These are phyloP conservation scores for Erodium maritimum DNA, from an alignment of 345 rosid species.

Conservation along the genomic window DNA sequence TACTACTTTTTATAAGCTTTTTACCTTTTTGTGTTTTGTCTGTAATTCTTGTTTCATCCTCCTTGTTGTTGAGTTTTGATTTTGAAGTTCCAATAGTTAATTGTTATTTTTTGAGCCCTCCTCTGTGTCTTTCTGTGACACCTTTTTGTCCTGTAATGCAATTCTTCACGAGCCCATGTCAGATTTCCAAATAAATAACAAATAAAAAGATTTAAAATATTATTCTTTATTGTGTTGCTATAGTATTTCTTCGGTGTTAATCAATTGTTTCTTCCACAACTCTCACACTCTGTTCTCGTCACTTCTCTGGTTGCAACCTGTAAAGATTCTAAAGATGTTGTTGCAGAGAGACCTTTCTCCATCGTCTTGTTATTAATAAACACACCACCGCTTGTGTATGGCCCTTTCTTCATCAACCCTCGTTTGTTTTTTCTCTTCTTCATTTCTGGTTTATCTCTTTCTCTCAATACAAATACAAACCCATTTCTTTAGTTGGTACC, in stretches of 20 bases:
- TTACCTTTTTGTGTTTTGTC: no score
- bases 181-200: slow-evolving; percentile 25
- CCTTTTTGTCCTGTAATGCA: slow-evolving; percentile 68
- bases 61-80: no score
- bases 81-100: no score
- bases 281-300: slow-evolving; percentile 12
- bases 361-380: not conserved
- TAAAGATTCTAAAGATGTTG: slow-evolving; percentile 30
- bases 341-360: slow-evolving; percentile 6
- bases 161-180: slow-evolving; percentile 87
- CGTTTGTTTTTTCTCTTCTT: no score
- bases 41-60: no score
- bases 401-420: no score
- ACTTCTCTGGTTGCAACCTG: slow-evolving; percentile 53
- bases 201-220: slow-evolving; percentile 10
- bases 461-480: no score
- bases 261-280: slow-evolving; percentile 11
- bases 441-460: no score
- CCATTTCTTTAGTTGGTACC: no score
- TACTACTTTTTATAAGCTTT: no score
- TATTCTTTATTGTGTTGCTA: slow-evolving; percentile 11
- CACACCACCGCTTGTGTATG: no score
- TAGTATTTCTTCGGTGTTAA: slow-evolving; percentile 6
- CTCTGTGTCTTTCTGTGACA: slow-evolving; percentile 45
- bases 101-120: no score